Conservation (phyloP, 305 asterid genomes). For the Striga hermonthica region DNA sequence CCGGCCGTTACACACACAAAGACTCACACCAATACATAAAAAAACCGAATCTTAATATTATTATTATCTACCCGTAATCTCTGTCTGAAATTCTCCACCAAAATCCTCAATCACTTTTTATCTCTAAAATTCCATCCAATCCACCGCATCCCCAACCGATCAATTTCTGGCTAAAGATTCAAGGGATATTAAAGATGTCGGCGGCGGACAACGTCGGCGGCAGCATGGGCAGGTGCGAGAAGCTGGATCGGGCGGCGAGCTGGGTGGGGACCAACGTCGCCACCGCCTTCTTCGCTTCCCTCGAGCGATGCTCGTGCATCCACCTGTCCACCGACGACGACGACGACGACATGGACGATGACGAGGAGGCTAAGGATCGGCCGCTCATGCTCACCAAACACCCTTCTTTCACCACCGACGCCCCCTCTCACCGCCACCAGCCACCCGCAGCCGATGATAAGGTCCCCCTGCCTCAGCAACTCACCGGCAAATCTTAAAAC, state of each 20-base stretch:
- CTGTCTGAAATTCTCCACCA: neutral
- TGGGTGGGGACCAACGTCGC: slow-evolving; percentile 47
- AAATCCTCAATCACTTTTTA: neutral
- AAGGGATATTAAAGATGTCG: slow-evolving; percentile 13
- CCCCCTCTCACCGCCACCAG: slow-evolving; percentile 13
- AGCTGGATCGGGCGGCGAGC: slow-evolving; percentile 44
- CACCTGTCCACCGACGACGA: slow-evolving; percentile 37
- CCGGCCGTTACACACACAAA: no score
- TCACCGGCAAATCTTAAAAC: neutral
- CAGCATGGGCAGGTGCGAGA: slow-evolving; percentile 32
- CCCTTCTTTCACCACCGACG: slow-evolving; percentile 28
- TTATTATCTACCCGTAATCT: neutral
- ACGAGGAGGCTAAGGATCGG: slow-evolving; percentile 40
- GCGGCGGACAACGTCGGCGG: slow-evolving; percentile 13
- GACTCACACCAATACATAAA: no score
- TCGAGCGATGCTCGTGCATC: slow-evolving; percentile 53
- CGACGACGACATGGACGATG: slow-evolving; percentile 20
- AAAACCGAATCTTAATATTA: neutral
- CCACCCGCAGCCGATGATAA: slow-evolving; percentile 18
- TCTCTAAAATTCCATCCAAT: neutral
- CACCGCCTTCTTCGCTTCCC: slow-evolving; percentile 48
- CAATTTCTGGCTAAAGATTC: neutral
- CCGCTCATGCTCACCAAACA: slow-evolving; percentile 44
- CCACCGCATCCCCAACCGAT: neutral
- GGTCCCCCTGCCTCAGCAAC: slow-evolving; percentile 19